phyloP scores from a whole-genome alignment of 192 early-diverging fungal species.

The Linnemannia hyalina region DNA sequence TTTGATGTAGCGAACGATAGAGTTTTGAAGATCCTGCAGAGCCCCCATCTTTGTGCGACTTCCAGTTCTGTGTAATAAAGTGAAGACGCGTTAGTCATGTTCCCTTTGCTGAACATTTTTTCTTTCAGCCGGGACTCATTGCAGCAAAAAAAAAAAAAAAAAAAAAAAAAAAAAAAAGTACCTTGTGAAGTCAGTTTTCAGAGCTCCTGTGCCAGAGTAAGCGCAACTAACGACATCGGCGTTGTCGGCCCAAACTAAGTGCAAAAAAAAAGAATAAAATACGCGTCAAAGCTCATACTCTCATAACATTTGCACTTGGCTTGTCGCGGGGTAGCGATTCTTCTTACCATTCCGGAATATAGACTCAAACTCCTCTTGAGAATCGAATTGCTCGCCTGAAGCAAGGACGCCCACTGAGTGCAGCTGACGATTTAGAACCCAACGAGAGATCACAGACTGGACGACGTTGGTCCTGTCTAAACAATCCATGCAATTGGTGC shows the following conservation, averaged over 20 bases:
- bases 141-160: background rate
- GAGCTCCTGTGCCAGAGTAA: constrained; percentile 96
- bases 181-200: constrained; percentile 99
- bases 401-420: constrained; percentile 73
- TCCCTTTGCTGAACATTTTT: background rate
- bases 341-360: constrained; percentile 82
- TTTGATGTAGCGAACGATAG: constrained; percentile 87
- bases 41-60: constrained; percentile 85
- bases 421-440: constrained; percentile 80
- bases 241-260: constrained; percentile 96
- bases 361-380: constrained; percentile 74
- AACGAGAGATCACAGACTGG: constrained; percentile 89
- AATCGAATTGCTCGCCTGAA: constrained; percentile 70
- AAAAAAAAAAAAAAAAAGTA: constrained; percentile 12
- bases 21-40: constrained; percentile 85
- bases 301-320: background rate
- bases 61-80: constrained; percentile 75
- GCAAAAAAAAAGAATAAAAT: background rate
- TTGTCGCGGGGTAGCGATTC: background rate
- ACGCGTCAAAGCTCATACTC: background rate
- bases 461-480: constrained; percentile 99
- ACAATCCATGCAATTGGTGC: constrained; percentile 99
- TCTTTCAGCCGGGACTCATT: background rate
- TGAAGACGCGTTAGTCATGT: background rate
- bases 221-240: constrained; percentile 91